Base-by-base conservation (phyloP, 768 basidiomycete species). In the Hygrophoropsis aurantiaca region DNA sequence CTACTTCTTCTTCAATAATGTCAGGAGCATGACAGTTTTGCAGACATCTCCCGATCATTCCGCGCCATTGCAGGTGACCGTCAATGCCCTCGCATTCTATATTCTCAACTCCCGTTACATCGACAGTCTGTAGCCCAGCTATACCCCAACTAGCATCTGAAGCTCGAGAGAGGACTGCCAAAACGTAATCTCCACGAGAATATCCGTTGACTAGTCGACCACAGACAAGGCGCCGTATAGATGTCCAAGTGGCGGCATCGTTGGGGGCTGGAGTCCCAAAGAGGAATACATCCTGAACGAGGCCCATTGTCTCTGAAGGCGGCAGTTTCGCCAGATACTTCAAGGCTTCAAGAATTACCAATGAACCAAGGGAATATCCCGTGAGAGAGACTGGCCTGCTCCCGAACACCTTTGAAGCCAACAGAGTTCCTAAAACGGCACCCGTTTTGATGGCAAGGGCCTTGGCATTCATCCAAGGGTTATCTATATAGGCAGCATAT, bases 191-290 rank as follows among this genome's bases (percentile, higher is more conserved):
- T 26, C 74, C 59, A 46, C 54, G 60, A 15, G 74, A 69, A 58
- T 78, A 81, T 3, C 76, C 79, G 55, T 83, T 82, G 19, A 81
- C 75, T 7, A 81, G 56, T 30, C 80, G 64, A 11, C 80, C 80
- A 5, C 73, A 61, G 10, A 75, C 77, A 34, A 81, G 62, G 5
- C 79, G 65, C 2, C 80, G 70, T 16, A 75, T 67, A 23, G 70
- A 62, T 1, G 73, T 48, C 81, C 81, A 83, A 11, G 64, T 53
- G 4, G 46, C 54, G 15, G 59, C 51, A 49, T 78, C 72, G 5
- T 68, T 67, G 8, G 74, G 56, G 2, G 69, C 65, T 2, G 81
- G 80, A 2, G 74, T 68, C 5, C 81, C 81, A 52, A 79, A 79
- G 8, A 81, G 60, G 51, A 66, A 82, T 7, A 79, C 79, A 54